A percentile compares a stretch with the other conserved stretches of the same genome.
Evolutionary conservation across 208 protist genomes (phyloP).

Genomic region (Crithidia sp.): DNA sequence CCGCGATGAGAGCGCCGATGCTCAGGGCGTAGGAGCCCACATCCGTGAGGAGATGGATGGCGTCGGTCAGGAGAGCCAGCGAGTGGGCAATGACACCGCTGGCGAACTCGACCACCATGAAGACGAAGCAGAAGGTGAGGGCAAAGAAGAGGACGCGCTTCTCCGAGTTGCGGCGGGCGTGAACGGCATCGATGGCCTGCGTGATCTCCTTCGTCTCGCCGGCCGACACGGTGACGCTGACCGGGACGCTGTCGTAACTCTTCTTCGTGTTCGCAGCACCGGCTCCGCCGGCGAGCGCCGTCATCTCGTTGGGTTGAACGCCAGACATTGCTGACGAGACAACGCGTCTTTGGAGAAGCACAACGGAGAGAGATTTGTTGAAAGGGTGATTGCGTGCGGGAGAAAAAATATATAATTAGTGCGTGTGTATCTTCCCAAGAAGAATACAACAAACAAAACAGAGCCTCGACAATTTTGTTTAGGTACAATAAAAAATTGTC

Average conservation of each 20-base stretch:
- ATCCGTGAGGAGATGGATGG: constrained; percentile 89
- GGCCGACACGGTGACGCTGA: constrained; percentile 10
- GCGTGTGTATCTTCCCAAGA: no score
- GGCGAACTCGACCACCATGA: constrained; percentile 89
- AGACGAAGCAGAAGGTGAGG: constrained; percentile 77
- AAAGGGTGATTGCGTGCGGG: no score
- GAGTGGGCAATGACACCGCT: constrained; percentile 84
- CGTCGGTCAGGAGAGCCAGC: constrained; percentile 91
- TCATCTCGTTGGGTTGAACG: constrained; percentile 9
- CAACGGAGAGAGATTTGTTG: no score
- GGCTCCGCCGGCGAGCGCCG: not conserved
- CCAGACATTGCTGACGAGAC: not conserved
- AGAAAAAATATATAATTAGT: no score
- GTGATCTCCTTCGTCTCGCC: constrained; percentile 27
- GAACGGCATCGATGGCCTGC: constrained; percentile 33
- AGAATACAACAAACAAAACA: no score
- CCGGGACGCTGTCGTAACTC: constrained; percentile 24
- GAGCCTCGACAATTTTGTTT: no score
- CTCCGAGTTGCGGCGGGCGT: constrained; percentile 64
- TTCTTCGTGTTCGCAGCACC: not conserved
- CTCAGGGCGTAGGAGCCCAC: constrained; percentile 87
- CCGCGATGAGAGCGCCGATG: constrained; percentile 79
- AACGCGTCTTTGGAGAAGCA: no score
- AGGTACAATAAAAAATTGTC: no score
- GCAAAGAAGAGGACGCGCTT: constrained; percentile 64